Evolutionary conservation across 257 asterid species (phyloP).

Genomic region (Rubia yunnanensis): DNA sequence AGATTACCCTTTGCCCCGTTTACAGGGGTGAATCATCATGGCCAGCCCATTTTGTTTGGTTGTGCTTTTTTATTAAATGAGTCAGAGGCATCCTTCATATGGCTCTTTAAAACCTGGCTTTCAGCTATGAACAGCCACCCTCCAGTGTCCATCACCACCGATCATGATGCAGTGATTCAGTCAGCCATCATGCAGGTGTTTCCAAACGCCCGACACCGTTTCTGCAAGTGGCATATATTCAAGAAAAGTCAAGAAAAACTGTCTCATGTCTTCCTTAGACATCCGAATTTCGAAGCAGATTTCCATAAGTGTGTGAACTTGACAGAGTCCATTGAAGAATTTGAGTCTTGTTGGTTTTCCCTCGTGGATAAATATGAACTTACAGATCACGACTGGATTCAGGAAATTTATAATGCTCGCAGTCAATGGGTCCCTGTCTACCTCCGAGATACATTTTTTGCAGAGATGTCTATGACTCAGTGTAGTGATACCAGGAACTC

Average conservation of each 20-base stretch:
- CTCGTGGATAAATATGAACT: constrained; percentile 61
- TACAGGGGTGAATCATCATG: constrained; percentile 95
- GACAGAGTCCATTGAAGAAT: constrained; percentile 69
- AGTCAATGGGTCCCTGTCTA: constrained; percentile 92
- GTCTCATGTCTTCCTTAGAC: constrained; percentile 60
- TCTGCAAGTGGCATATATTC: constrained; percentile 97
- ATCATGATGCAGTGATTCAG: constrained; percentile 69
- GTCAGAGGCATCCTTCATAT: constrained; percentile 76
- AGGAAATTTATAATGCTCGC: constrained; percentile 53
- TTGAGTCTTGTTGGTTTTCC: constrained; percentile 82
- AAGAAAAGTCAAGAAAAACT: constrained; percentile 91
- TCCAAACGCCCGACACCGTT: constrained; percentile 76
- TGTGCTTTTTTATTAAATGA: constrained; percentile 87
- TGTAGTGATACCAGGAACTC: constrained; percentile 92
- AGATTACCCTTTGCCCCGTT: constrained; percentile 91
- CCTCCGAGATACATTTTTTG: constrained; percentile 79
- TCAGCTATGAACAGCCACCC: constrained; percentile 65
- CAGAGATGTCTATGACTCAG: constrained; percentile 87
- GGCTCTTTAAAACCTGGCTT: constrained; percentile 93
- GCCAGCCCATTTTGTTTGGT: constrained; percentile 90
- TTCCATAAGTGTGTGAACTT: constrained; percentile 85
- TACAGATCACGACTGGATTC: constrained; percentile 77
- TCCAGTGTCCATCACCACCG: constrained; percentile 86
- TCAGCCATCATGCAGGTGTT: constrained; percentile 71
- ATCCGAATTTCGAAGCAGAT: constrained; percentile 73